These are phyloP conservation scores for Pseudocercospora cruenta DNA, from an alignment of 2,329 filamentous ascomycete genomes.

Conservation along the genomic window DNA sequence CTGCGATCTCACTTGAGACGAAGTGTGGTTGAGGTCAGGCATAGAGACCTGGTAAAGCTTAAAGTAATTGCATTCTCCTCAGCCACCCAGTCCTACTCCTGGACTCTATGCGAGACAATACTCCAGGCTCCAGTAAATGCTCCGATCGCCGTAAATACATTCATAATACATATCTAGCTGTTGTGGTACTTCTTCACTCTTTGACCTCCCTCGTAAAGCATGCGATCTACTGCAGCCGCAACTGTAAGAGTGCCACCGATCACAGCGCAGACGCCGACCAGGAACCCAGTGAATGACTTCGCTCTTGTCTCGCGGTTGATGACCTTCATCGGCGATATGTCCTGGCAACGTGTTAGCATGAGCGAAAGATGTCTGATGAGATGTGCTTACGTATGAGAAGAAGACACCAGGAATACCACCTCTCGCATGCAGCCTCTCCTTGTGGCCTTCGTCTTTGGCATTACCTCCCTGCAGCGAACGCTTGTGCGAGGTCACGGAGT, in stretches of 20 bases:
- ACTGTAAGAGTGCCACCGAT: constrained; percentile 95
- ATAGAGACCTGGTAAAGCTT: not conserved
- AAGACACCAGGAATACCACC: constrained; percentile 97
- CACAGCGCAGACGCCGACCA: constrained; percentile 92
- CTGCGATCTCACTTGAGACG: not conserved
- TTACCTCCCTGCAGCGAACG: constrained; percentile 81
- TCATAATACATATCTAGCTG: constrained; percentile 43
- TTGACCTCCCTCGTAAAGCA: constrained; percentile 83
- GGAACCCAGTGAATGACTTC: constrained; percentile 89
- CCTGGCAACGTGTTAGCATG: constrained; percentile 42
- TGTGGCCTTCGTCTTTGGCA: constrained; percentile 84
- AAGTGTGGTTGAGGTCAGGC: not conserved
- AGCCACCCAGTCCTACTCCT: constrained; percentile 4
- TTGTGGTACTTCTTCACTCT: constrained; percentile 85
- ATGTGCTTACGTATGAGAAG: constrained; percentile 84
- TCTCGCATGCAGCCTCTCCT: constrained; percentile 84
- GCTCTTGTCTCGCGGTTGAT: constrained; percentile 90
- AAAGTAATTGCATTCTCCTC: not conserved
- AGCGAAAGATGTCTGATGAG: not conserved
- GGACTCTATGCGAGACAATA: not conserved
- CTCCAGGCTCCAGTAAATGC: constrained; percentile 3
- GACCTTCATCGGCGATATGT: constrained; percentile 99
- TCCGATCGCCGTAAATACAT: not conserved
- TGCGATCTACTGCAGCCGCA: constrained; percentile 88
- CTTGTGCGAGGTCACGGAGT: constrained; percentile 96